Evolutionary conservation across 2,329 filamentous ascomycete genomes (phyloP), one percentile per base, ranked within the genome.

Genomic region (Pseudopithomyces maydicus): DNA sequence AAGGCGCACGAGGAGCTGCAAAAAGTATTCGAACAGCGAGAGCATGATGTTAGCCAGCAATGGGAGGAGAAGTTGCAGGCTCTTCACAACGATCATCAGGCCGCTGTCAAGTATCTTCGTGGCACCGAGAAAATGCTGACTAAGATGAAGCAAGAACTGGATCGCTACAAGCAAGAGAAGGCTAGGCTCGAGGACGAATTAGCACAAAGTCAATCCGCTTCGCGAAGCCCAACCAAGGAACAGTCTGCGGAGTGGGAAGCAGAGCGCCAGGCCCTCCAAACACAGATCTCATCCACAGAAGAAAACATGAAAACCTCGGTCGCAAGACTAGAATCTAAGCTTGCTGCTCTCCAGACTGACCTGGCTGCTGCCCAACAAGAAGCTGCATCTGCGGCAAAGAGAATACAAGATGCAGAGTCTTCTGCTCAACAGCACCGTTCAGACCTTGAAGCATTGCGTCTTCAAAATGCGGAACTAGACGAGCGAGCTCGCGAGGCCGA

Each of bases 41-140:
- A 91, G 58, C 90, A 95, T 66, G 91, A 96, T 70, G 89, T 92
- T n/a, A 94, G 96, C 73, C 84, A 87, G 54, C 86, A 90, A 45
- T 98, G 96, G 79, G 90, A 93, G 60, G 93, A 97, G 74, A 97
- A 97, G 76, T 84, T 99, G 51, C 86, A 91, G 57, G 93, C 97
- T 72, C 86, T 99, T 32, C 93, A 98, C 78, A 96, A 93, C 73
- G 95, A 99, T 75, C 97, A 99, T 74, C 92, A 97, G 76, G 97
- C 95, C 41, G 94, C 95, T 15, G 93, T 98, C 48, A 95, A 97
- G 77, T 99, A 99, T 71, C 91, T 99, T 65, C 96, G 97, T 77
- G 95, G 95, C 56, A 98, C 95, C 1, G 95, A 99, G 78, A 98
- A 97, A 84, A 97, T 99, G 92, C 85, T 99, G 47, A 93, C 95